Percentiles rank a stretch among this genome's conserved stretches.
phyloP scores from a whole-genome alignment of 140 eudicot species.

The Flaveria floridana region DNA sequence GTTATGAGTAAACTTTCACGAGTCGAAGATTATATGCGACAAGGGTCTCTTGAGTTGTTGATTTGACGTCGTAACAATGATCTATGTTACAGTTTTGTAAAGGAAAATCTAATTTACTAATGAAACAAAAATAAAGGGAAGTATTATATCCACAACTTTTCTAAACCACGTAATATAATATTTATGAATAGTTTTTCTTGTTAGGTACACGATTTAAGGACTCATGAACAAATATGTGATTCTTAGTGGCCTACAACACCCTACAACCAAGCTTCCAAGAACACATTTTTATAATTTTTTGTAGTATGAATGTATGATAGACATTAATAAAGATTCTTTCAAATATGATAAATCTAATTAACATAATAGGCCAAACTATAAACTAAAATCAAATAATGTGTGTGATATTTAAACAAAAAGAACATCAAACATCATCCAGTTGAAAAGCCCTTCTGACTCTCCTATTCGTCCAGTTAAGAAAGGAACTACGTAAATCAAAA shows the following conservation, averaged over 20 bases:
- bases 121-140: not conserved
- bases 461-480: no score
- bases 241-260: not conserved
- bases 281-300: not conserved
- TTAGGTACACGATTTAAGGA: not conserved
- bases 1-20: not conserved
- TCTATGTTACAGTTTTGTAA: not conserved
- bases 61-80: not conserved
- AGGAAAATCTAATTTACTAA: not conserved
- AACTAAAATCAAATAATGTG: not conserved
- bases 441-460: no score
- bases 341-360: no score
- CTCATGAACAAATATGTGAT: not conserved
- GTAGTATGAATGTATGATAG: not conserved
- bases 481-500: not conserved
- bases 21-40: not conserved
- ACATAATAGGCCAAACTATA: not conserved
- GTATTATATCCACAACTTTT: not conserved
- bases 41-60: not conserved
- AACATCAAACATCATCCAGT: not conserved
- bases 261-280: not conserved
- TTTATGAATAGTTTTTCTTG: not conserved
- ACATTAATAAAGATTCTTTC: not conserved
- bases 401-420: not conserved
- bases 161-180: not conserved